phyloP scores from a whole-genome alignment of 192 early-diverging fungal species.

The Geranomyces michiganensis region DNA sequence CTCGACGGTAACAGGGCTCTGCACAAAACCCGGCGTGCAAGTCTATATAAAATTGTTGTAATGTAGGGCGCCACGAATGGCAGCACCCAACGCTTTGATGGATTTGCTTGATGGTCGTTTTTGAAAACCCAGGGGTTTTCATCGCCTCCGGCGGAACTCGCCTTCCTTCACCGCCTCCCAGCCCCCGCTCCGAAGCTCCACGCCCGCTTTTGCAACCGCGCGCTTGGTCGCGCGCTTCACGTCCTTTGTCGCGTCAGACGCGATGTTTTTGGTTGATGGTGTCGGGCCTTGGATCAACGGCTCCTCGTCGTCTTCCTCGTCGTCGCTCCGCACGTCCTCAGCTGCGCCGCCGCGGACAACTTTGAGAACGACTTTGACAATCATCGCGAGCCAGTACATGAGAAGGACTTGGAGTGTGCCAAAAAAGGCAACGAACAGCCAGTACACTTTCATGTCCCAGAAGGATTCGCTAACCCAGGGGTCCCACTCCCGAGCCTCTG shows the following conservation, averaged over 20 bases:
- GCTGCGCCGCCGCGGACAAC: conserved; percentile 68
- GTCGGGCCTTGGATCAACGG: too few relatives aligned
- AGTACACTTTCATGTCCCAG: conserved; percentile 32
- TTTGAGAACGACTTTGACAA: conserved; percentile 63
- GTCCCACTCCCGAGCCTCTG: conserved; percentile 21
- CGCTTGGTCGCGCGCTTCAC: too few relatives aligned
- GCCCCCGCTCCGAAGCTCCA: conserved; percentile 17
- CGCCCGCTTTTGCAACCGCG: not conserved
- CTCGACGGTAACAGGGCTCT: too few relatives aligned
- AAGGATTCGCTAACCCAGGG: conserved; percentile 25
- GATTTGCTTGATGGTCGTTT: too few relatives aligned
- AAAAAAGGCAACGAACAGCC: conserved; percentile 56
- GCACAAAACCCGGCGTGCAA: too few relatives aligned
- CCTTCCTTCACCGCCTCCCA: conserved; percentile 23
- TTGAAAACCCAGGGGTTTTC: too few relatives aligned
- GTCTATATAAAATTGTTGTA: too few relatives aligned
- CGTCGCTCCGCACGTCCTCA: conserved; percentile 63
- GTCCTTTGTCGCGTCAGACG: too few relatives aligned
- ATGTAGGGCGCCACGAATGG: too few relatives aligned
- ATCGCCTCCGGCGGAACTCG: conserved; percentile 3
- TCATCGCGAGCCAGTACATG: conserved; percentile 78
- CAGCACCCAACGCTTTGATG: too few relatives aligned
- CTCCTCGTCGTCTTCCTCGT: conserved; percentile 48
- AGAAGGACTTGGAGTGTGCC: conserved; percentile 68
- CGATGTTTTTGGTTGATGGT: too few relatives aligned